Evolutionary conservation across 495 filamentous ascomycete genomes (phyloP).

Genomic region (Xylaria castorea): DNA sequence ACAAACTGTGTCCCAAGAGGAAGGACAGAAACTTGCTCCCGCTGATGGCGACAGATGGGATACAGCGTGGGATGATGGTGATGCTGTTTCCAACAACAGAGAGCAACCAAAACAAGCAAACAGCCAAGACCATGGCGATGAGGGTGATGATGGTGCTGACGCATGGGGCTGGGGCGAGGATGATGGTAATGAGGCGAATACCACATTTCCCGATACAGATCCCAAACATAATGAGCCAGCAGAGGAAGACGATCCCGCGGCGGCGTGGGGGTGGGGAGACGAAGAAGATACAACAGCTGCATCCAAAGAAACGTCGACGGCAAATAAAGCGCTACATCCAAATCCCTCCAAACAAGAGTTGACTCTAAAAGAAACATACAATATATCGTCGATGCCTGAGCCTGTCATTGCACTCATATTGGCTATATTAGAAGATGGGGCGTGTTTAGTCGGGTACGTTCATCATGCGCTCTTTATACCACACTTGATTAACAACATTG

Average conservation of each 20-base stretch:
- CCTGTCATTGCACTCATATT: constrained; percentile 73
- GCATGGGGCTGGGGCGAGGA: constrained; percentile 46
- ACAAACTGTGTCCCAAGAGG: constrained; percentile 71
- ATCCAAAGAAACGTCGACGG: background rate
- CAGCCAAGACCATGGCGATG: constrained; percentile 32
- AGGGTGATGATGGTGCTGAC: constrained; percentile 39
- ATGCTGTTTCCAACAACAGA: constrained; percentile 38
- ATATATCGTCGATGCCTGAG: constrained; percentile 83
- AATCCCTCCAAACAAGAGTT: constrained; percentile 53
- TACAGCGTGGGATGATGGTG: constrained; percentile 79
- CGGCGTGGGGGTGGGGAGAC: constrained; percentile 68
- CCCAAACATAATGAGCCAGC: constrained; percentile 6
- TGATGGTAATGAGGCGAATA: constrained; percentile 27
- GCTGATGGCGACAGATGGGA: constrained; percentile 53
- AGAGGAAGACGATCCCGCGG: constrained; percentile 57
- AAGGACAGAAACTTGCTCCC: constrained; percentile 64
- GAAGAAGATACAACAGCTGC: constrained; percentile 49
- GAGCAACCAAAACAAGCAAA: constrained; percentile 45
- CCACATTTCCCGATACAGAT: constrained; percentile 28
- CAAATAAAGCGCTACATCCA: background rate
- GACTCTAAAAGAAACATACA: constrained; percentile 85
- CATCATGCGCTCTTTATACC: background rate
- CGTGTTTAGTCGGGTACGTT: constrained; percentile 63
- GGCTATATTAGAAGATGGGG: constrained; percentile 73
- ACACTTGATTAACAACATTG: constrained; percentile 4